Base-by-base conservation (phyloP, 164 flowering plant species). In the Piper longum region DNA sequence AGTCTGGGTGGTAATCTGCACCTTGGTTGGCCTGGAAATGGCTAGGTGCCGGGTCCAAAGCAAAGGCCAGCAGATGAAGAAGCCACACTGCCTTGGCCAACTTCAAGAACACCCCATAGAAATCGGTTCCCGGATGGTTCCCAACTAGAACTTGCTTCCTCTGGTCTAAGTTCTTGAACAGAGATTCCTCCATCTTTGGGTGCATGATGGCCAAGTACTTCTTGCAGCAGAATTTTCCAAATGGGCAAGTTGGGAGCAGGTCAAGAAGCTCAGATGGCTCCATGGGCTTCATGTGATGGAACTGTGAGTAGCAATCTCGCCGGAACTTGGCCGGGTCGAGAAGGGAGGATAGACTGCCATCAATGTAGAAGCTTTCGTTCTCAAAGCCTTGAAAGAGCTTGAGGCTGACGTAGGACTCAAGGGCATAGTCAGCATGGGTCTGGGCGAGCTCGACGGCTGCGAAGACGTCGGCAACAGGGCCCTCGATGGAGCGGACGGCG, bases 331-430 rank as follows among this genome's bases (percentile, higher is more conserved):
- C 85, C 1, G 96, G 95, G 70, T 85, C 71, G 64, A 86, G 81
- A 0, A 89, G 83, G 6, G 95, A 88, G 18, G 90, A 82, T 45
- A 89, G 89, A 76, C 90, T 85, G 7, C 97, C 96, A 59, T 88
- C 95, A 80, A 92, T 86, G 77, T 89, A 87, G 84, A 93, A 89
- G 6, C 92, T 88, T 72, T 93, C 98, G 67, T 93, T 95, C 64
- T 89, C 97, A 64, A 93, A 93, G 1, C 96, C 96, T 48, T 83
- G 87, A 75, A 93, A 93, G 68, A 90, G 65, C 63, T 90, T 89
- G 36, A 82, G 78, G 40, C 74, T 75, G 17, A 89, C 70, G 72
- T 89, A 88, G 19, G 98, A 93, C 73, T 93, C 91, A 0, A 93
- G 73, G 0, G 96, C 97, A 44, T 82, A 83, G 67, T 86, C 85